These are phyloP conservation scores for Boletus rubropictus DNA, from an alignment of 768 basidiomycete species.

Conservation along the genomic window DNA sequence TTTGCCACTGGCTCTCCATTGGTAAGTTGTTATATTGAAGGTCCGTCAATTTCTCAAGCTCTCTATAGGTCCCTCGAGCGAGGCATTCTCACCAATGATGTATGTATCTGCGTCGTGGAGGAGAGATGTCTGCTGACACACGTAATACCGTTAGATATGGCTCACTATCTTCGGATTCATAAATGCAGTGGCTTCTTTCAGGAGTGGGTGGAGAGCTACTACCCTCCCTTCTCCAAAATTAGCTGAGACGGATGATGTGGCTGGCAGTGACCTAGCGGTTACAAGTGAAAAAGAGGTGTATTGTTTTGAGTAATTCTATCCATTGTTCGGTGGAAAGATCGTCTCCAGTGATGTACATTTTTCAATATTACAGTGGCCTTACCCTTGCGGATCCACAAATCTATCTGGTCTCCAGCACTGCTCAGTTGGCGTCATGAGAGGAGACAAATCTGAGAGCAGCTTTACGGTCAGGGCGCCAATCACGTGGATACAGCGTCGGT, in stretches of 20 bases:
- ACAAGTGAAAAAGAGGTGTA: slow-evolving; percentile 11
- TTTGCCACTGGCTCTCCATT: slow-evolving; percentile 80
- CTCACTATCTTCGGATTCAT: slow-evolving; percentile 38
- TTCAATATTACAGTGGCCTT: neutral
- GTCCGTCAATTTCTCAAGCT: neutral
- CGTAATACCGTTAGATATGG: slow-evolving; percentile 30
- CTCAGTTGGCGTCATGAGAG: neutral
- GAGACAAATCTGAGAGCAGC: neutral
- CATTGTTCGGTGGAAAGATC: neutral
- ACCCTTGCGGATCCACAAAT: too few species aligned
- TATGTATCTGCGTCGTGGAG: slow-evolving; percentile 27
- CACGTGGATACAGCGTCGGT: too few species aligned
- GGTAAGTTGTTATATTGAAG: slow-evolving; percentile 40
- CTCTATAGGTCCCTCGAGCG: slow-evolving; percentile 56
- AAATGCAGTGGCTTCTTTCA: slow-evolving; percentile 56
- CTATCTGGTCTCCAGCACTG: neutral
- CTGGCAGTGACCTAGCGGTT: slow-evolving; percentile 1
- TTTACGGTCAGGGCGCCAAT: neutral
- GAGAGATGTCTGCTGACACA: slow-evolving; percentile 1
- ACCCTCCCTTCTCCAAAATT: slow-evolving; percentile 26
- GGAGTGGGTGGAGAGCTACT: slow-evolving; percentile 69
- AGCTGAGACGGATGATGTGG: neutral
- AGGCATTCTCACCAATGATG: slow-evolving; percentile 63
- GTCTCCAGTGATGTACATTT: neutral
- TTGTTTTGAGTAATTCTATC: slow-evolving; percentile 6